These are phyloP conservation scores for Esteya vermicola DNA, from an alignment of 2,329 filamentous ascomycete genomes.

Conservation along the genomic window DNA sequence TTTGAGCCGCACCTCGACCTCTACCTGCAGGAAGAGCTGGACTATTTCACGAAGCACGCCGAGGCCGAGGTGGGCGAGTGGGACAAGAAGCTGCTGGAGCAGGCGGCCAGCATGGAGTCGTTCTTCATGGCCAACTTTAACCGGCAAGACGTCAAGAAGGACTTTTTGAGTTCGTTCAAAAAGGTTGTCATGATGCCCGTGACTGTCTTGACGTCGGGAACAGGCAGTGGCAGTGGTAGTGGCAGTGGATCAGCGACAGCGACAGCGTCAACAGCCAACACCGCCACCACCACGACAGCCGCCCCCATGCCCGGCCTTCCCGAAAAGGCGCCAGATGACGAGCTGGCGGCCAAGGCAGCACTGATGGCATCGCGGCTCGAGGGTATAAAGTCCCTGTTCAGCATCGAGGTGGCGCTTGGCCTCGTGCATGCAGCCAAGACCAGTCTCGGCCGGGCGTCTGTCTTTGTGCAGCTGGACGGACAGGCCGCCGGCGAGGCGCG, in stretches of 20 bases:
- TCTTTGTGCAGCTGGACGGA: constrained; percentile 68
- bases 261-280: constrained; percentile 1
- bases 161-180: constrained; percentile 92
- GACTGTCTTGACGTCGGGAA: constrained; percentile 56
- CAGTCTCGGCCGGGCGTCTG: constrained; percentile 70
- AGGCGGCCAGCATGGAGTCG: constrained; percentile 80
- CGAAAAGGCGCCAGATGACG: constrained; percentile 61
- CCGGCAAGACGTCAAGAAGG: constrained; percentile 86
- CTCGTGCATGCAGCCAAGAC: constrained; percentile 81
- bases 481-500: constrained; percentile 70
- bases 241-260: constrained; percentile 10
- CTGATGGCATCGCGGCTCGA: constrained; percentile 91
- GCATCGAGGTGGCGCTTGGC: constrained; percentile 84
- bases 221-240: constrained; percentile 21
- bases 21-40: constrained; percentile 83
- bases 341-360: constrained; percentile 92
- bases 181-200: constrained; percentile 99
- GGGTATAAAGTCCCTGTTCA: constrained; percentile 89
- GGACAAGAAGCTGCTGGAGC: constrained; percentile 84
- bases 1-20: constrained; percentile 92
- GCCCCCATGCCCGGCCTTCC: constrained; percentile 1
- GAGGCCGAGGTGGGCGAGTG: constrained; percentile 67
- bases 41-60: constrained; percentile 65
- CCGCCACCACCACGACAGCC: background rate
- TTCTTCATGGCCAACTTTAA: constrained; percentile 96